Percentiles rank a stretch among this genome's conserved stretches.
Evolutionary conservation across 2,329 filamentous ascomycete genomes (phyloP).

Genomic region (Beauveria pseudobassiana): DNA sequence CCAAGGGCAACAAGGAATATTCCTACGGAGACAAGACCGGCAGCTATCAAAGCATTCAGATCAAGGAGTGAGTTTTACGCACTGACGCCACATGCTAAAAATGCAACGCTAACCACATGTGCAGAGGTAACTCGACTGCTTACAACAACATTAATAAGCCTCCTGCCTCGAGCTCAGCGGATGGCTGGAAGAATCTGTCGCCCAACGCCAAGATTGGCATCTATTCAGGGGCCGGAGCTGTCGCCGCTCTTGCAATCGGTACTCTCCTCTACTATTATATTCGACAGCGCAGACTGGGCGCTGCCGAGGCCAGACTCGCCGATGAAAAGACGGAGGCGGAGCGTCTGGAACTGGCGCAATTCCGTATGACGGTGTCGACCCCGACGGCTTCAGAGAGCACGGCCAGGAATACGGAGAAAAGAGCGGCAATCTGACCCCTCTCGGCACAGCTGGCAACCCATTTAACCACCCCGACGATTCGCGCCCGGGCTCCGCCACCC

Average conservation of each 20-base stretch:
- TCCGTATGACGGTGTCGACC: slow-evolving; percentile 41
- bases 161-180: slow-evolving; percentile 35
- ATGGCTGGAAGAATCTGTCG: slow-evolving; percentile 50
- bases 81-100: background rate
- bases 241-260: slow-evolving; percentile 34
- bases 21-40: slow-evolving; percentile 55
- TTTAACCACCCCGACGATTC: slow-evolving; percentile 8
- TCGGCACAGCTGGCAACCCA: slow-evolving; percentile 1
- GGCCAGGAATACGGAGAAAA: slow-evolving; percentile 17
- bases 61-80: slow-evolving; percentile 39
- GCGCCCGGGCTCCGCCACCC: slow-evolving; percentile 7
- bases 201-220: slow-evolving; percentile 43
- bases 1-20: slow-evolving; percentile 54
- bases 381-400: slow-evolving; percentile 34
- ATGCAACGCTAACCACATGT: slow-evolving; percentile 15
- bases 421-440: background rate
- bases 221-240: slow-evolving; percentile 39
- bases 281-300: slow-evolving; percentile 45
- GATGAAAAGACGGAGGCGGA: slow-evolving; percentile 38
- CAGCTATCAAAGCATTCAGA: slow-evolving; percentile 56
- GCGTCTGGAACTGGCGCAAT: slow-evolving; percentile 42
- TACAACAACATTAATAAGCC: slow-evolving; percentile 33
- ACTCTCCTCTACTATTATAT: slow-evolving; percentile 45
- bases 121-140: slow-evolving; percentile 51
- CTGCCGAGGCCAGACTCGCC: slow-evolving; percentile 41